Evolutionary conservation across 176 grass and related monocot genomes (phyloP).

Genomic region (Triticum timopheevii): DNA sequence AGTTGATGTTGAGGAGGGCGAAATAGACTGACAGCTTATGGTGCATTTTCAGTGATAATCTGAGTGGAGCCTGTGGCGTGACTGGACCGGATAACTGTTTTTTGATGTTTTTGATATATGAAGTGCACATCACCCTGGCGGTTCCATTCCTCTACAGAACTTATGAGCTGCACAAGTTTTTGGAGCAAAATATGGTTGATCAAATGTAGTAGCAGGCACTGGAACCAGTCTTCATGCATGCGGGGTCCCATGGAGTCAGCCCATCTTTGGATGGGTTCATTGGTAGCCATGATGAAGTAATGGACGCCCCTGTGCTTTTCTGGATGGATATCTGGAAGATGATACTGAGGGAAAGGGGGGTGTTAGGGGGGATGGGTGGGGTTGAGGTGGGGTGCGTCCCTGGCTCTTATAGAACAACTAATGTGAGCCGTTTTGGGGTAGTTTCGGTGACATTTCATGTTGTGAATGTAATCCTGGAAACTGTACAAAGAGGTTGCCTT

Average conservation of each 20-base stretch:
- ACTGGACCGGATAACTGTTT: constrained; percentile 27
- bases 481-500: constrained; percentile 64
- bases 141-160: constrained; percentile 10
- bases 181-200: constrained; percentile 33
- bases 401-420: constrained; percentile 33
- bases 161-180: constrained; percentile 39
- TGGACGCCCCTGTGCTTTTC: constrained; percentile 23
- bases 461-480: constrained; percentile 52
- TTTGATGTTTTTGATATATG: constrained; percentile 21
- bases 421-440: constrained; percentile 44
- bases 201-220: constrained; percentile 15
- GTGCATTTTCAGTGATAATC: constrained; percentile 34
- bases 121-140: not conserved
- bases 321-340: constrained; percentile 2
- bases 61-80: constrained; percentile 19
- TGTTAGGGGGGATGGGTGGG: not conserved
- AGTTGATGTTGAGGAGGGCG: constrained; percentile 80
- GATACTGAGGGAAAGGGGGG: not conserved
- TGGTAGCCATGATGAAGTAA: constrained; percentile 20
- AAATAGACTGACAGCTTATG: constrained; percentile 72
- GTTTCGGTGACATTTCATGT: constrained; percentile 41
- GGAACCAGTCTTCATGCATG: not conserved
- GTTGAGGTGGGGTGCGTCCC: not conserved
- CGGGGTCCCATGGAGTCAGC: not conserved
- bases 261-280: constrained; percentile 29